A percentile compares a stretch with the other conserved stretches of the same genome.
These are phyloP conservation scores for Blastobotrys aristatus DNA, from an alignment of 1,139 yeast genomes.

Conservation along the genomic window DNA sequence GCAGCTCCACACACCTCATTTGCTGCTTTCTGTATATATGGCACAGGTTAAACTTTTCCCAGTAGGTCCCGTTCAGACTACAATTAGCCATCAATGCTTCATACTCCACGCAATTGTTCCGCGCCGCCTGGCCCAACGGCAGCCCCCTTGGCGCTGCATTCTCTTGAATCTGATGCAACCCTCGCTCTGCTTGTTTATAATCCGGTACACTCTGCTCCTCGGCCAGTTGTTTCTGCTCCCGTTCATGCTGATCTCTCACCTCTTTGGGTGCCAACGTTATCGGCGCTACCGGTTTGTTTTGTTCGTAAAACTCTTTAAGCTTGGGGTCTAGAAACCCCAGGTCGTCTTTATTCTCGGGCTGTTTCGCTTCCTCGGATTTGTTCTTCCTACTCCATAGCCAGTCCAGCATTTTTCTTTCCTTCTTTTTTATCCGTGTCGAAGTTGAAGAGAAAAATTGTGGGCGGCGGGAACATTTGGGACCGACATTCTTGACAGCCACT, in stretches of 20 bases:
- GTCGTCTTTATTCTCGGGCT: conserved; percentile 3
- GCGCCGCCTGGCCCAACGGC: conserved; percentile 29
- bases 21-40: conserved; percentile 15
- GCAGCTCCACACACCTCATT: conserved; percentile 34
- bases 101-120: conserved; percentile 34
- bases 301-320: conserved; percentile 20
- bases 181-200: conserved; percentile 3
- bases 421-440: no score
- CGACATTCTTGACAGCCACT: no score
- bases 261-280: conserved; percentile 21
- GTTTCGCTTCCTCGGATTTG: not conserved
- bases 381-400: conserved; percentile 10
- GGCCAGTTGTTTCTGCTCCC: no score
- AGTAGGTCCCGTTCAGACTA: conserved; percentile 25
- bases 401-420: conserved; percentile 3
- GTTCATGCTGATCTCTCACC: conserved; percentile 7
- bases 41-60: conserved; percentile 27
- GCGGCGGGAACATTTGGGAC: no score
- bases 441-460: not conserved
- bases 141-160: conserved; percentile 6
- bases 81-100: conserved; percentile 30
- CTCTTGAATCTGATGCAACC: conserved; percentile 13
- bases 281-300: conserved; percentile 24
- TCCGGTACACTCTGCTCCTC: conserved; percentile 1
- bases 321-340: conserved; percentile 19